Evolutionary conservation across 495 filamentous ascomycete species (phyloP), one percentile per base, ranked within the genome.

Genomic region (Penicillium subrubescens): DNA sequence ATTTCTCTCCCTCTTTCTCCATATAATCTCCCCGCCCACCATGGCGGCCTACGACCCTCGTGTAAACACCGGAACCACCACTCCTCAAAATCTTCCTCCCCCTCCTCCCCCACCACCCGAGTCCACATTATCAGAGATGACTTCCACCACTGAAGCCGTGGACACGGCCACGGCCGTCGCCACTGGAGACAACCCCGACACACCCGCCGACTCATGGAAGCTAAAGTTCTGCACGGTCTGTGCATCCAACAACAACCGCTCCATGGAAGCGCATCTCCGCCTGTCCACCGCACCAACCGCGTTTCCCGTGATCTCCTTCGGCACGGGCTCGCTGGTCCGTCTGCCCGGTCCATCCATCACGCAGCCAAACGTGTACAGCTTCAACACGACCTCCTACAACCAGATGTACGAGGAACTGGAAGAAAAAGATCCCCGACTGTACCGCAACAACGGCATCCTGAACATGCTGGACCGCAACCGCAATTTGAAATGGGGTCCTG

Each of bases 191-290:
- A 51, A 56, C 21, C 63, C 70, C 65, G 72, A 66, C 70, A 74
- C 79, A 75, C 68, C 73, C 75, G 82, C 82, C 77, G 84, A 87
- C 79, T 84, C 75, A 27, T 95, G 87, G 83, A 96, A 92, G 73
- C 83, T 99, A 46, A 95, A 90, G 70, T 97, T 98, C 80, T 99
- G 96, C 84, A 99, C 96, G 3, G 95, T 99, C 41, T 99, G 96
- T 77, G 95, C 95, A 5, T 97, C 92, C 69, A 98, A 99, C 72
- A 88, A 97, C 69, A 97, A 98, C 72, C 88, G 94, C 86, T 96
- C 93, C 6, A 99, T 99, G 95, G 95, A 99, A 84, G 94, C 93
- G 12, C 96, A 99, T 77, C 88, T 97, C 23, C 90, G 90, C 35
- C 88, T 99, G 31, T 89, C 96, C 8, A 81, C 88, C 54, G 90